phyloP scores from a whole-genome alignment of 805 yeast genomes.

The Hanseniaspora lindneri region DNA sequence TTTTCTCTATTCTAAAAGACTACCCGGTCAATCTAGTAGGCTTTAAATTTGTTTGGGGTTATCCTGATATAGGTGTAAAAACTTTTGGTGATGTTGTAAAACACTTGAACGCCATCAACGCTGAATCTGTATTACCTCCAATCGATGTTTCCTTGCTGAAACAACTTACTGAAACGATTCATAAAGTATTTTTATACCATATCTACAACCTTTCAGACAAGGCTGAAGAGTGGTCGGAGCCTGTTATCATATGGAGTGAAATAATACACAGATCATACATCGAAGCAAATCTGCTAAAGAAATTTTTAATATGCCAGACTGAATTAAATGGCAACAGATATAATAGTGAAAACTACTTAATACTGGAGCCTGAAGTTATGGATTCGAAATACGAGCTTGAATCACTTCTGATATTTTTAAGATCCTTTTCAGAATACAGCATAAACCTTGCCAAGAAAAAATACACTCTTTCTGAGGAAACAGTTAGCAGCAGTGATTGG shows the following conservation, averaged over 20 bases:
- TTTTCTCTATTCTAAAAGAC: not conserved
- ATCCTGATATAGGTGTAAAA: slow-evolving; percentile 2
- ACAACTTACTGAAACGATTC: not conserved
- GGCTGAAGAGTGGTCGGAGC: not conserved
- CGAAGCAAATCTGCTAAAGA: not conserved
- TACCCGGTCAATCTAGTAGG: not conserved
- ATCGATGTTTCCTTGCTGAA: not conserved
- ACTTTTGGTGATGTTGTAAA: not conserved
- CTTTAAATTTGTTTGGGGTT: not conserved
- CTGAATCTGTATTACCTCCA: not conserved
- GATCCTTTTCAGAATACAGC: not conserved
- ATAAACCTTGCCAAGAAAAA: not conserved
- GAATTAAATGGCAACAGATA: not conserved
- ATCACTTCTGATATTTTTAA: not conserved
- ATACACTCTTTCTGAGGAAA: not conserved
- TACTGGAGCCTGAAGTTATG: not conserved
- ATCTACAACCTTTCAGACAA: not conserved
- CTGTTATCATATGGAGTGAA: not conserved
- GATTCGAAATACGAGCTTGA: not conserved
- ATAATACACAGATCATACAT: not conserved
- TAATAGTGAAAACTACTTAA: not conserved
- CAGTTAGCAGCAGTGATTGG: not conserved
- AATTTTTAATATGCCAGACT: not conserved
- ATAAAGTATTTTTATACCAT: not conserved
- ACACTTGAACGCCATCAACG: not conserved